A percentile compares a stretch with the other conserved stretches of the same genome.
Evolutionary conservation across 1,284 basidiomycete genomes (phyloP).

Genomic region (Heterobasidion parviporum): DNA sequence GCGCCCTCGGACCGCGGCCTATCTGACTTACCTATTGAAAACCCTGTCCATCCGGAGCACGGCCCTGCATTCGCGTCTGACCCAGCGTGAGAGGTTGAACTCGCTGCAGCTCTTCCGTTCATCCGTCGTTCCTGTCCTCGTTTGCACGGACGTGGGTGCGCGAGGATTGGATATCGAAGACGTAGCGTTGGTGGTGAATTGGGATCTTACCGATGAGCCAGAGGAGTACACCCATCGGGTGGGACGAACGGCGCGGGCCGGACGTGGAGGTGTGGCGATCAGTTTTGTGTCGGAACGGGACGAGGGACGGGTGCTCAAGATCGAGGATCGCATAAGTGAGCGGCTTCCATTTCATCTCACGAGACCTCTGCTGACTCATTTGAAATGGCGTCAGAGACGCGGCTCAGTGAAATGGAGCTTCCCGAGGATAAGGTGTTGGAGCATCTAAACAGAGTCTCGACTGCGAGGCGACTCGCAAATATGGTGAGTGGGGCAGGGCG

Average conservation of each 20-base stretch:
- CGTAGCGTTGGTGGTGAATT: slow-evolving; percentile 93
- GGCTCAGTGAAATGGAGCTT: slow-evolving; percentile 64
- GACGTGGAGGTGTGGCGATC: slow-evolving; percentile 81
- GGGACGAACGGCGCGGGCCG: slow-evolving; percentile 90
- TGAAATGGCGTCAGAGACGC: slow-evolving; percentile 43
- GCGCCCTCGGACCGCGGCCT: slow-evolving; percentile 83
- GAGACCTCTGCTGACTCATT: background rate
- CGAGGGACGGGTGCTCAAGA: slow-evolving; percentile 74
- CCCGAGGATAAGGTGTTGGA: slow-evolving; percentile 83
- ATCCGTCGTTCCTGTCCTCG: slow-evolving; percentile 81
- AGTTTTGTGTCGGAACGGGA: slow-evolving; percentile 95
- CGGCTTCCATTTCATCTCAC: slow-evolving; percentile 9
- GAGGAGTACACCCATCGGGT: slow-evolving; percentile 80
- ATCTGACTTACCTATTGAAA: slow-evolving; percentile 77
- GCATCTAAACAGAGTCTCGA: slow-evolving; percentile 81
- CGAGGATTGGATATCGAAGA: slow-evolving; percentile 94
- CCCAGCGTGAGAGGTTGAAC: slow-evolving; percentile 80
- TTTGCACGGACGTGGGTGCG: slow-evolving; percentile 93
- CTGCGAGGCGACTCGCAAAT: slow-evolving; percentile 87
- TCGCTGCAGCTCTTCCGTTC: slow-evolving; percentile 87
- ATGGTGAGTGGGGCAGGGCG: slow-evolving; percentile 55
- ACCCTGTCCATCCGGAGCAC: slow-evolving; percentile 79
- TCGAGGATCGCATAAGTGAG: slow-evolving; percentile 84
- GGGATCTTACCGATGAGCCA: slow-evolving; percentile 82
- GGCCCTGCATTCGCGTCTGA: slow-evolving; percentile 88